phyloP scores from a whole-genome alignment of 164 flowering plant species.

The Tetrastigma voinierianum region DNA sequence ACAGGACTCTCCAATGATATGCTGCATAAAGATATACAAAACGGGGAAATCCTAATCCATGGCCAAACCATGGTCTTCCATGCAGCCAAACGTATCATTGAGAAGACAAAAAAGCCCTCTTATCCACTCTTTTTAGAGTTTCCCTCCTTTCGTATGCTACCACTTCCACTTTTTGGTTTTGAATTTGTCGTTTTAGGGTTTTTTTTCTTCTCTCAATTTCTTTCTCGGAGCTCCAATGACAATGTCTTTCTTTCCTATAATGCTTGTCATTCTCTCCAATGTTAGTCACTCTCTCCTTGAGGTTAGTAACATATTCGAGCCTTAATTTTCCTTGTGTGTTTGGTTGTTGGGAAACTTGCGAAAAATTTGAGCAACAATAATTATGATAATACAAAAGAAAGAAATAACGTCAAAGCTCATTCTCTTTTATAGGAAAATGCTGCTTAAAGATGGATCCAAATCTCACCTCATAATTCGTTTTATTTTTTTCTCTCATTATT shows the following conservation, averaged over 20 bases:
- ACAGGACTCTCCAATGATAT: too few relatives aligned
- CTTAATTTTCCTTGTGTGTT: not conserved
- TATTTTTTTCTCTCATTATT: too few relatives aligned
- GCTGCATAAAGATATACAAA: too few relatives aligned
- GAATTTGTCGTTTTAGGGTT: not conserved
- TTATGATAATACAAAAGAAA: too few relatives aligned
- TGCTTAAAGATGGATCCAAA: too few relatives aligned
- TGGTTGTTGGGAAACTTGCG: not conserved
- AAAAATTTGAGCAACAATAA: too few relatives aligned
- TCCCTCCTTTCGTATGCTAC: not conserved
- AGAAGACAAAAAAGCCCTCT: not conserved
- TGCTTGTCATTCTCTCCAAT: constrained; percentile 27
- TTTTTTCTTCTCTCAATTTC: not conserved
- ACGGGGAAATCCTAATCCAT: too few relatives aligned
- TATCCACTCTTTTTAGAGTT: not conserved
- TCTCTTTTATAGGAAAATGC: too few relatives aligned
- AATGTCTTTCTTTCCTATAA: constrained; percentile 39
- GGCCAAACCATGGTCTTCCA: too few relatives aligned
- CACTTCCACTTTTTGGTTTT: not conserved
- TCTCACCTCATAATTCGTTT: too few relatives aligned
- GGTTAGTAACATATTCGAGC: constrained; percentile 16
- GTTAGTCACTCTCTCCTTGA: constrained; percentile 23
- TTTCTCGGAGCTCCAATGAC: constrained; percentile 29
- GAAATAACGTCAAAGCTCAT: too few relatives aligned
- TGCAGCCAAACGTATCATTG: not conserved